A percentile compares a stretch with the other conserved stretches of the same genome.
These are phyloP conservation scores for Isoetes engelmannii DNA, from an alignment of 83 land plant species.

Conservation along the genomic window DNA sequence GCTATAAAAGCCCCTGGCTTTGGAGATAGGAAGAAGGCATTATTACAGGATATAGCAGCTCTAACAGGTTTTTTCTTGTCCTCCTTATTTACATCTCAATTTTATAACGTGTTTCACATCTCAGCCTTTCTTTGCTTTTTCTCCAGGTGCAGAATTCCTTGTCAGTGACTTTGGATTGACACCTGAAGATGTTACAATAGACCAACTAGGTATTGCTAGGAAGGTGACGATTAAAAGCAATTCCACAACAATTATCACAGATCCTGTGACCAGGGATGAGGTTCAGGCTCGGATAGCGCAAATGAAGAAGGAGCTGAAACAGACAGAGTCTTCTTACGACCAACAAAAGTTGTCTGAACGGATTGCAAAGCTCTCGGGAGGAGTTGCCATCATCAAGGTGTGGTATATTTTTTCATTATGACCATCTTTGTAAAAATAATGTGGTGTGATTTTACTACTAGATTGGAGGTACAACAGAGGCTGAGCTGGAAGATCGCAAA, in stretches of 20 bases:
- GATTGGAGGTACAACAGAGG: too few relatives aligned
- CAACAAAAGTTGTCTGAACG: conserved; percentile 66
- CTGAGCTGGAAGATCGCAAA: conserved; percentile 6
- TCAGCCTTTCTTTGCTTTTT: neutral
- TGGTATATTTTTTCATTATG: too few relatives aligned
- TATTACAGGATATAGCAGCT: conserved; percentile 88
- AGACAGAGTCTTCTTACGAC: conserved; percentile 50
- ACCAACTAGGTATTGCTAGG: conserved; percentile 81
- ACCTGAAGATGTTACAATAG: conserved; percentile 52
- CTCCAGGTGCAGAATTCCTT: conserved; percentile 82
- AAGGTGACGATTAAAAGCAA: conserved; percentile 58
- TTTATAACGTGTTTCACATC: neutral
- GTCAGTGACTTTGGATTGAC: conserved; percentile 68
- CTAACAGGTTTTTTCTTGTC: conserved; percentile 56
- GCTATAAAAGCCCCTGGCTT: conserved; percentile 85
- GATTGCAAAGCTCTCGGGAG: conserved; percentile 87
- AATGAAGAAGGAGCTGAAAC: conserved; percentile 73
- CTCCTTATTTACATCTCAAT: neutral
- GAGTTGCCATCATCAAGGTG: conserved; percentile 91
- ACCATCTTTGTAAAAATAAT: too few relatives aligned
- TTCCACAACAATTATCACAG: conserved; percentile 81
- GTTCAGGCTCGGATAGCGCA: conserved; percentile 80
- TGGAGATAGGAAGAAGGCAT: conserved; percentile 64
- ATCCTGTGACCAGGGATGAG: conserved; percentile 68
- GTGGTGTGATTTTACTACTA: too few relatives aligned